A percentile compares a stretch with the other conserved stretches of the same genome.
Evolutionary conservation across 352 stramenopile genomes (phyloP).

Genomic region (Phytophthora litchii): DNA sequence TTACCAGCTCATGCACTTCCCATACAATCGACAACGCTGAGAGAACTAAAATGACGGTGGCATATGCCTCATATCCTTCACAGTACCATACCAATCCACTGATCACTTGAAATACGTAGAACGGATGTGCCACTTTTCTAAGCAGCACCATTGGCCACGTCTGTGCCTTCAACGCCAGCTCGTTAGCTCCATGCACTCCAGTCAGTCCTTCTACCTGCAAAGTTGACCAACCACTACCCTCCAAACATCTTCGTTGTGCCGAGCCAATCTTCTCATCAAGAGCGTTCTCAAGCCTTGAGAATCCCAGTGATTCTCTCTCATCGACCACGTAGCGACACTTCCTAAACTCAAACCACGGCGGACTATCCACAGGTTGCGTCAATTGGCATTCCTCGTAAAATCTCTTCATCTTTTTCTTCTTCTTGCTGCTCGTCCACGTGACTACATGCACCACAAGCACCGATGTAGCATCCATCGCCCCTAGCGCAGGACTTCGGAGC

Average conservation of each 20-base stretch:
- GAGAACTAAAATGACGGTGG: conserved; percentile 62
- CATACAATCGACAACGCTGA: conserved; percentile 74
- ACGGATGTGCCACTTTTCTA: conserved; percentile 76
- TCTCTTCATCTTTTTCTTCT: conserved; percentile 25
- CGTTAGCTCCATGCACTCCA: conserved; percentile 62
- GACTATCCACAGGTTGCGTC: conserved; percentile 26
- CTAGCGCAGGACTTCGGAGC: conserved; percentile 47
- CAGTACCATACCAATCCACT: conserved; percentile 74
- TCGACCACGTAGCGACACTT: conserved; percentile 76
- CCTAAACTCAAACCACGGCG: conserved; percentile 70
- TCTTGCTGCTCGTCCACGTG: conserved; percentile 24
- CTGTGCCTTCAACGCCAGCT: conserved; percentile 54
- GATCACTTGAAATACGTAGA: conserved; percentile 81
- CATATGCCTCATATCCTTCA: conserved; percentile 72
- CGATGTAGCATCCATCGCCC: conserved; percentile 50
- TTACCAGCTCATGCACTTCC: conserved; percentile 71
- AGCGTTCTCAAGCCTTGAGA: conserved; percentile 61
- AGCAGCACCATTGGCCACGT: conserved; percentile 58
- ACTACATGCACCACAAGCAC: conserved; percentile 51
- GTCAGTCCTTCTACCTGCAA: conserved; percentile 41
- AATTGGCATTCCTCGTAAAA: conserved; percentile 60
- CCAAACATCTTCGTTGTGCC: conserved; percentile 34
- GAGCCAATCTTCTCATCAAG: conserved; percentile 49
- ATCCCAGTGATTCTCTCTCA: conserved; percentile 43
- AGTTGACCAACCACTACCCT: conserved; percentile 32